Base-by-base conservation (phyloP, 2,329 filamentous ascomycete species). In the Cadophora sp. region DNA sequence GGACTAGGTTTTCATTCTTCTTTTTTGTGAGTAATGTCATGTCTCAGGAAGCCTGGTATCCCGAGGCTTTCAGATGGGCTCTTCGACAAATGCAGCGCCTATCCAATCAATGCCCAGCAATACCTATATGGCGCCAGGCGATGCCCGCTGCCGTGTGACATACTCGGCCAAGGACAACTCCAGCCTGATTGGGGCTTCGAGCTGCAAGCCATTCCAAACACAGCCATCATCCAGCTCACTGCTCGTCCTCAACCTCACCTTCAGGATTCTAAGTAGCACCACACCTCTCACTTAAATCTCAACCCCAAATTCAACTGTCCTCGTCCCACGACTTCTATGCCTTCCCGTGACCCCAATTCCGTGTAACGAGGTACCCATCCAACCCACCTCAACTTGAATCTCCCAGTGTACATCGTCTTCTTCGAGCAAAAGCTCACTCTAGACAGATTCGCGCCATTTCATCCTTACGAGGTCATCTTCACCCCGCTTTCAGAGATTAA, bases 361-460 rank as follows among this genome's bases (percentile, higher is more conserved):
- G 61, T 63, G 61, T 63, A 63, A 63, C 61, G 4, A 62, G 61
- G 61, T 63, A 55, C 12, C 6, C 26, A 48, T 22, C 2, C n/a
- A 22, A 7, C 7, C 43, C 43, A 62, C 3, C 60, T 29, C 11
- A 62, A 7, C 43, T 29, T 46, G 24, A 50, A 22, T 12, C 12
- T 46, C 40, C 24, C 40, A 29, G 31, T 16, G 37, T 50, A n/a
- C 26, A 27, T 53, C 48, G 40, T 37, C 16, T 34, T 62, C 43
- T 55, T 53, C 43, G 22, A 53, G 19, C 27, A 51, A 51, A n/a
- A 27, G 22, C 48, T 63, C 24, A 63, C 29, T 34, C 4, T 16
- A 34, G 19, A 26, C 9, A 53, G 61, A 11, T 19, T 48, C 9
- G 19, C 59, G 11, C 16, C 12, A 51, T 53, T 29, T 40, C 61